These are phyloP conservation scores for Ascoidea tarda DNA, from an alignment of 805 yeast genomes.

Conservation along the genomic window DNA sequence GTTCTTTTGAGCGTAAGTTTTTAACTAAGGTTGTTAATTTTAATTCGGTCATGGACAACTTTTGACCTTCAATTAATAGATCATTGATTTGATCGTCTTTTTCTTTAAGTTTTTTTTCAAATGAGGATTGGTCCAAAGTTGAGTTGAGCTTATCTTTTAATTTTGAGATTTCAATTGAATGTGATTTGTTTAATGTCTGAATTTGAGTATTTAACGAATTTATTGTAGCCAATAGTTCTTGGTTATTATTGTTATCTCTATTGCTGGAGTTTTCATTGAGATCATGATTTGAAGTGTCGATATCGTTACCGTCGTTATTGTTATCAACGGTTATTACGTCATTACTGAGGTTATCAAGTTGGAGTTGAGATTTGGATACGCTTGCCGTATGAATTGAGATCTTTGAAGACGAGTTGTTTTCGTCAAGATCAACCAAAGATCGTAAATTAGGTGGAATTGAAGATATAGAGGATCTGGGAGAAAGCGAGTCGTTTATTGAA, in stretches of 20 bases:
- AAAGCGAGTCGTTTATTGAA: not conserved
- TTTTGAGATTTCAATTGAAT: not conserved
- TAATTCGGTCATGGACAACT: conserved; percentile 56
- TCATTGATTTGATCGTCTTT: conserved; percentile 48
- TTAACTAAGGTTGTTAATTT: conserved; percentile 54
- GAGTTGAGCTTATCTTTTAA: not conserved
- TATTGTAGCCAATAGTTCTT: too few species aligned
- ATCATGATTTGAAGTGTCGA: too few species aligned
- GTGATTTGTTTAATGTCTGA: not conserved
- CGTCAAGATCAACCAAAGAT: not conserved
- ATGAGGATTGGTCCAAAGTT: conserved; percentile 2
- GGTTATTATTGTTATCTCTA: not conserved
- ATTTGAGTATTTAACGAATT: too few species aligned
- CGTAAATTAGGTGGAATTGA: not conserved
- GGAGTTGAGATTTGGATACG: too few species aligned
- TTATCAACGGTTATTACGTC: not conserved
- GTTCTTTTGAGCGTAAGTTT: conserved; percentile 34
- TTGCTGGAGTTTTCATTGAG: not conserved
- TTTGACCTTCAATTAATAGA: conserved; percentile 64
- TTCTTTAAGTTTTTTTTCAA: conserved; percentile 22
- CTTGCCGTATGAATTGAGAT: too few species aligned
- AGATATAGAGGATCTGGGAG: not conserved
- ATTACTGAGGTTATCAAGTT: too few species aligned
- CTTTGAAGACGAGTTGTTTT: too few species aligned
- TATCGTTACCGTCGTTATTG: not conserved